phyloP scores from a whole-genome alignment of 2,329 filamentous ascomycete genomes.

The Neopestalotiopsis rosae region DNA sequence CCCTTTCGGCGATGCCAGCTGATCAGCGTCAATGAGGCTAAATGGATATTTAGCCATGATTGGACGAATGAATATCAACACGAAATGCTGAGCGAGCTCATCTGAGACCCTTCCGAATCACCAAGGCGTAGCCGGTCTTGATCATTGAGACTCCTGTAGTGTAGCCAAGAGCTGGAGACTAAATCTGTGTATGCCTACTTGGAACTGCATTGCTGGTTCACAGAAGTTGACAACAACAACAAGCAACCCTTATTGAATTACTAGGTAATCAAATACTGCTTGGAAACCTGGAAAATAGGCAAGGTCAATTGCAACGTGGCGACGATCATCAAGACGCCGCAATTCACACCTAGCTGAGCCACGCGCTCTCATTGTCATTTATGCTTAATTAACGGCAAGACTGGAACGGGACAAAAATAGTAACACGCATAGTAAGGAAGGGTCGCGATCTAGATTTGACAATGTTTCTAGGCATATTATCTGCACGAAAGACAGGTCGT shows the following conservation, averaged over 20 bases:
- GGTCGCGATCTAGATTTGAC: background rate
- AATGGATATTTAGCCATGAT: conserved; percentile 11
- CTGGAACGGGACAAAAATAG: conserved; percentile 39
- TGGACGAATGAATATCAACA: background rate
- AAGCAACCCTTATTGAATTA: too few relatives aligned
- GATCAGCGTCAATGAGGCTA: conserved; percentile 21
- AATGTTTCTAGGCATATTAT: background rate
- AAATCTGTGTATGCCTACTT: too few relatives aligned
- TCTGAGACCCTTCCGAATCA: background rate
- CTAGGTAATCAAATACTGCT: too few relatives aligned
- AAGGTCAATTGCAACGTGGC: background rate
- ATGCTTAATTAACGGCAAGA: conserved; percentile 42
- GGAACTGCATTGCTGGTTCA: too few relatives aligned
- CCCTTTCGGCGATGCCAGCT: conserved; percentile 10
- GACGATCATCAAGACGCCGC: background rate
- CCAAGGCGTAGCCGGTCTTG: background rate
- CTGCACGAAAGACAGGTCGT: background rate
- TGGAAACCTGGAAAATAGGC: too few relatives aligned
- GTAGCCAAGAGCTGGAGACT: background rate
- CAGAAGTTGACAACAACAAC: too few relatives aligned
- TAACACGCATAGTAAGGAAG: conserved; percentile 24
- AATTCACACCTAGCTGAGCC: conserved; percentile 9
- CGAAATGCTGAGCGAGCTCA: background rate
- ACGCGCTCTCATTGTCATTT: conserved; percentile 27
- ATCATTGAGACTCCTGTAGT: background rate